Evolutionary conservation across 306 rosid species (phyloP), one percentile per base, ranked within the genome.

Genomic region (Pterocarpus santalinus): DNA sequence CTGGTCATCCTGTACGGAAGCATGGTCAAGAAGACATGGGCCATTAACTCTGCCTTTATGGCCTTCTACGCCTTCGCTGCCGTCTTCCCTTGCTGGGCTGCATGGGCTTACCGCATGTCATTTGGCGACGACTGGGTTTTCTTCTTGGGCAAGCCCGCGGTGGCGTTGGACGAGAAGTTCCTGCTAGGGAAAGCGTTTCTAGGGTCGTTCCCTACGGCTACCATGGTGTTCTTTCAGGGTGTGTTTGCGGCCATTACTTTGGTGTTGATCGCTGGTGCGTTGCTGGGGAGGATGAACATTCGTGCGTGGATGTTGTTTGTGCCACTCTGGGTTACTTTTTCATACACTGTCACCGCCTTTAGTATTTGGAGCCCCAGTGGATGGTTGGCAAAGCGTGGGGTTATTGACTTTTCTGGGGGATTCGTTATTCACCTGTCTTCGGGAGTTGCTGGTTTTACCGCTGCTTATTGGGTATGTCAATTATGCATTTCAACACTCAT

Each of bases 271-370:
- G 91, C 88, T 0, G 92, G 92, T 7, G 85, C 85, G 0, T 62
- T 89, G 2, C 65, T 88, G 4, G 92, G 92, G 43, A 84, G 88
- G 73, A 89, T 84, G 92, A 89, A 89, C n/a, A 60, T 86, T 34
- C 75, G 72, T n/a, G 90, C 90, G 0, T 89, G 88, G 92, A 86
- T 89, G 88, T 0, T 89, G 52, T 89, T 89, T 51, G 92, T 89
- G 15, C 90, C 88, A 0, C 88, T 89, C 9, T 89, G 92, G 92
- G 13, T 86, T 7, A 86, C 90, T 2, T 46, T 84, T 7, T 88
- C 88, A 0, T 88, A 86, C 69, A 75, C 82, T 4, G 85, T 86
- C 22, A 70, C 84, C 64, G 88, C 90, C 4, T 88, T 84, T 12
- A 86, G 90, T 55, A 86, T 88, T 65, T 88, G 92, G 92, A 78